A percentile compares a stretch with the other conserved stretches of the same genome.
Evolutionary conservation across 768 basidiomycete species (phyloP).

Genomic region (Clitopilus hobsonii): DNA sequence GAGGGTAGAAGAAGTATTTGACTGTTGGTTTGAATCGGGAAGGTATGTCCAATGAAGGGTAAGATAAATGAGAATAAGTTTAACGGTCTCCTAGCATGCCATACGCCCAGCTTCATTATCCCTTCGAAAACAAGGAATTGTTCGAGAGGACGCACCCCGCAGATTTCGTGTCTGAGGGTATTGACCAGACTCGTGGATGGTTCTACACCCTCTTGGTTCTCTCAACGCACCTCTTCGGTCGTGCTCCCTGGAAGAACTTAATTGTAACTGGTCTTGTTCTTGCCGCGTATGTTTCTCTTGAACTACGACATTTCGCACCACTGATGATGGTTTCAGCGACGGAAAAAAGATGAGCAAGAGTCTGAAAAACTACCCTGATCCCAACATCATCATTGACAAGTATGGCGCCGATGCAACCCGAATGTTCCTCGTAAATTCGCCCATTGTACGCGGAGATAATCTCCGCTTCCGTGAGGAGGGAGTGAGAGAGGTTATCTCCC

Average conservation of each 20-base stretch:
- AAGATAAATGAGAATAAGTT: neutral
- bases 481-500: conserved; percentile 92
- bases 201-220: conserved; percentile 97
- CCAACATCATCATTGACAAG: conserved; percentile 80
- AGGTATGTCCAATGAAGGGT: conserved; percentile 47
- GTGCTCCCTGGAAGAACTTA: conserved; percentile 96
- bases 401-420: conserved; percentile 97
- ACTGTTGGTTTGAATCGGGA: conserved; percentile 99
- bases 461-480: conserved; percentile 97
- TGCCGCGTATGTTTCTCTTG: conserved; percentile 61
- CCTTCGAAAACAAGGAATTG: conserved; percentile 91
- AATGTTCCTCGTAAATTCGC: conserved; percentile 98
- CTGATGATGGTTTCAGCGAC: conserved; percentile 46
- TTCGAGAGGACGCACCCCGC: conserved; percentile 89
- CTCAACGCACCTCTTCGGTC: conserved; percentile 91
- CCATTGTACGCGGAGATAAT: conserved; percentile 96
- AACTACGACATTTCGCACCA: conserved; percentile 1
- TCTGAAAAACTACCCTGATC: conserved; percentile 94
- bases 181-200: conserved; percentile 99
- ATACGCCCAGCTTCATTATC: conserved; percentile 95
- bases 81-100: conserved; percentile 76
- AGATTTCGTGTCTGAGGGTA: conserved; percentile 96
- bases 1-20: conserved; percentile 97
- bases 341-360: conserved; percentile 99
- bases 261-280: conserved; percentile 95